Base-by-base conservation (phyloP, 2,329 filamentous ascomycete species). In the Cryphonectria radicalis region DNA sequence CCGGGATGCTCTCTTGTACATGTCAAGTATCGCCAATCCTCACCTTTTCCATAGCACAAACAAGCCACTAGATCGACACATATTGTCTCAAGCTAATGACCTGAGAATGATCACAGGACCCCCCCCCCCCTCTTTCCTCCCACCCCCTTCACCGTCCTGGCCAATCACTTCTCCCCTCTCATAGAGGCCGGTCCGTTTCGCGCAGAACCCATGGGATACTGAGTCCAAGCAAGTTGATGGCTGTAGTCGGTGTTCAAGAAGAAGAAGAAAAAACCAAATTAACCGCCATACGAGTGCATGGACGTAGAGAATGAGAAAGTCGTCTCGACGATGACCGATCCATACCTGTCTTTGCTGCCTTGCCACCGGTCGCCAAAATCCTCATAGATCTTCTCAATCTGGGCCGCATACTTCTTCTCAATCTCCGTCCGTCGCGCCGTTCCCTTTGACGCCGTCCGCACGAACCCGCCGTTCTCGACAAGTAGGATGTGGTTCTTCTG, bases 391-490 rank as follows among this genome's bases (percentile, higher is more conserved):
- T 53, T 43, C 17, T 70, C 40, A 14, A 72, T 65, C 13, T 67
- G 40, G 40, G 32, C 60, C 8, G 65, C 42, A 11, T 67, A 67
- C 13, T 63, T 72, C 8, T 53, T 63, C 42, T 72, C 71, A 25
- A 69, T 68, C 60, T 67, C 66, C 42, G 57, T 72, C 10, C 71
- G 71, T 11, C 63, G 62, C 8, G 63, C 28, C 50, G 66, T 72
- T 6, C 71, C 71, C 40, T 67, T 67, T 14, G 71, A 65, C n/a
- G 65, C 46, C 60, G 71, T 72, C n/a, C 71, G 68, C n/a, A 63
- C 4, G 19, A 72, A 50, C 19, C 50, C 63, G 4, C 42, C 71
- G 8, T 50, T 65, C 53, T 60, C 55, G 28, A 70, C 65, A 42
- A 70, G 22, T 19, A 57, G 59, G 40, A 72, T 63, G 32, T 72